Conservation (phyloP, 179 eudicot species). For the Carnegiea gigantea region DNA sequence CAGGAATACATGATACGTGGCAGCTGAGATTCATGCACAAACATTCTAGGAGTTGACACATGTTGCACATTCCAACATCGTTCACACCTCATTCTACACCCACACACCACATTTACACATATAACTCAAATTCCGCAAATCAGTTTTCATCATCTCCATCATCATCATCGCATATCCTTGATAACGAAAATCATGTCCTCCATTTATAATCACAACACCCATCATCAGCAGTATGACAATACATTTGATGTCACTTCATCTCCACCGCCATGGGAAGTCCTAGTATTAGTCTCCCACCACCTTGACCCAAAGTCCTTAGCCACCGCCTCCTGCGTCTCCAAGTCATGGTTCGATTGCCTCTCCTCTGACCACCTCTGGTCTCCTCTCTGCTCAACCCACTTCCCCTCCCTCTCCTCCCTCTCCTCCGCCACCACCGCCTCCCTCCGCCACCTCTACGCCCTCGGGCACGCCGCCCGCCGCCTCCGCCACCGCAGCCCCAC, state of each 20-base stretch:
- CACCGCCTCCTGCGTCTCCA: constrained; percentile 50
- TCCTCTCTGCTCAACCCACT: constrained; percentile 43
- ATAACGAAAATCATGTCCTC: background rate
- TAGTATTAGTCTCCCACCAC: constrained; percentile 43
- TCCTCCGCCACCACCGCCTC: constrained; percentile 23
- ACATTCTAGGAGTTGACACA: constrained; percentile 29
- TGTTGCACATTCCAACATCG: constrained; percentile 2
- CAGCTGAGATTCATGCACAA: constrained; percentile 26
- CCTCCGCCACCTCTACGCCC: constrained; percentile 24
- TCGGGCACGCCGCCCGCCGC: constrained; percentile 17
- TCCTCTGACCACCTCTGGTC: constrained; percentile 63
- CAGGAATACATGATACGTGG: constrained; percentile 15
- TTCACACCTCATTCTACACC: background rate
- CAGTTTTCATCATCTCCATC: background rate
- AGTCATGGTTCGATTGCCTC: constrained; percentile 45
- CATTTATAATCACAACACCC: background rate
- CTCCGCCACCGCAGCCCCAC: constrained; percentile 19
- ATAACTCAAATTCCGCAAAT: background rate
- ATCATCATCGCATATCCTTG: background rate
- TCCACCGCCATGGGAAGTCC: constrained; percentile 47
- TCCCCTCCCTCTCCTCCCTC: constrained; percentile 54
- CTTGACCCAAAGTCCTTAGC: constrained; percentile 62
- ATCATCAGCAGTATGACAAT: too few relatives aligned
- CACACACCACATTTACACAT: background rate
- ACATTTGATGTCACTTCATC: background rate